Conservation (phyloP, 192 early-diverging fungal species). For the Geranomyces michiganensis region DNA sequence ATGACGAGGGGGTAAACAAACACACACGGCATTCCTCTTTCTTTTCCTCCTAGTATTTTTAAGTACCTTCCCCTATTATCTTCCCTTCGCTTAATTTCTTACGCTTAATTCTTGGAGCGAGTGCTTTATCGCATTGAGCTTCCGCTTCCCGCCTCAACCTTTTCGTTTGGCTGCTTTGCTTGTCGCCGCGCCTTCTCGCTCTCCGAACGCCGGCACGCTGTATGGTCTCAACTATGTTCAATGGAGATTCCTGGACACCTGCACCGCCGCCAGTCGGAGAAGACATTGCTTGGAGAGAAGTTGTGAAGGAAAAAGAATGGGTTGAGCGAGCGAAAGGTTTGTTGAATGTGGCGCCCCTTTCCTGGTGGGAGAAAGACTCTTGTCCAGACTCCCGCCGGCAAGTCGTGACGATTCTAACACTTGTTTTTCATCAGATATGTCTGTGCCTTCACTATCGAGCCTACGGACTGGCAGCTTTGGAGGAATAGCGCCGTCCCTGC, state of each 20-base stretch:
- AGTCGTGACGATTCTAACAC: neutral
- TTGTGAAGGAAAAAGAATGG: slow-evolving; percentile 37
- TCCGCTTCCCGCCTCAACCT: too few relatives aligned
- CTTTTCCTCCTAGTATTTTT: too few relatives aligned
- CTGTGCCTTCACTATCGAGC: neutral
- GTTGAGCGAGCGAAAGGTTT: slow-evolving; percentile 28
- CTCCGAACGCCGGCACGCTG: neutral
- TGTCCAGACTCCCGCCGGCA: too few relatives aligned
- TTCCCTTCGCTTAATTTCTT: too few relatives aligned
- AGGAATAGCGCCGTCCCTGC: slow-evolving; percentile 23
- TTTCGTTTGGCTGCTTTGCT: too few relatives aligned
- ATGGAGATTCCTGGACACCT: slow-evolving; percentile 23
- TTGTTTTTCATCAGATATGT: slow-evolving; percentile 24
- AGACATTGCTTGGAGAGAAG: slow-evolving; percentile 33
- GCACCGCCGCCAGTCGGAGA: slow-evolving; percentile 29
- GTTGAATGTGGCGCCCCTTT: neutral
- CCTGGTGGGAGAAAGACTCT: too few relatives aligned
- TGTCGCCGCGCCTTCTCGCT: too few relatives aligned
- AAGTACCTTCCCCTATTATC: too few relatives aligned
- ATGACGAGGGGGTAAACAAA: too few relatives aligned
- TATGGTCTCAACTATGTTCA: slow-evolving; percentile 10
- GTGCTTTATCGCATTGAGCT: too few relatives aligned
- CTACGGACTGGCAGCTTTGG: slow-evolving; percentile 24
- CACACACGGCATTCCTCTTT: too few relatives aligned
- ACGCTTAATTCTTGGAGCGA: too few relatives aligned